Conservation (phyloP, 177 flowering plant species). For the Vitis hybrid region DNA sequence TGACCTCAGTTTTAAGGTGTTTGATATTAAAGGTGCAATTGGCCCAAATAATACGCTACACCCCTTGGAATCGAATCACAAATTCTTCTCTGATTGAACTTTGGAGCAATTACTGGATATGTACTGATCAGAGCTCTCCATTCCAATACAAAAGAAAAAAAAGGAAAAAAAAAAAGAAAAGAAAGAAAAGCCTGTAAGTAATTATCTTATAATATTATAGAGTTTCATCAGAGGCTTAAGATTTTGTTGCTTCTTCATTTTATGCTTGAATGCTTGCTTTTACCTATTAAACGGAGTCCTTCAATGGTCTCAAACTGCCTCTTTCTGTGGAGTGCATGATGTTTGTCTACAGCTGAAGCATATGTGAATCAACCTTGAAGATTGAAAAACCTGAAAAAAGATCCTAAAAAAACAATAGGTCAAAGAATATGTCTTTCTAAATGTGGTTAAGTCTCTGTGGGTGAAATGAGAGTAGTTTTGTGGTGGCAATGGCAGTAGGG, state of each 20-base stretch:
- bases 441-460: no score
- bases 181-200: conserved; percentile 15
- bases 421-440: no score
- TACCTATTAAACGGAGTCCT: neutral
- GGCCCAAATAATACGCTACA: conserved; percentile 45
- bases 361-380: no score
- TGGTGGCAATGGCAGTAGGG: no score
- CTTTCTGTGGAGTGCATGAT: no score
- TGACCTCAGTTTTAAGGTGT: conserved; percentile 28
- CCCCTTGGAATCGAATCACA: conserved; percentile 14
- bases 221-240: conserved; percentile 5
- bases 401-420: no score
- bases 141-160: neutral
- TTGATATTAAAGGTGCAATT: conserved; percentile 36
- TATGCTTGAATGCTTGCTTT: no score
- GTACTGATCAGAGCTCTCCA: neutral
- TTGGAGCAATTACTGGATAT: conserved; percentile 4
- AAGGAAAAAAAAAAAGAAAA: neutral
- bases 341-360: no score
- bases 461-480: no score
- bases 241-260: neutral
- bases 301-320: neutral
- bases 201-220: conserved; percentile 12
- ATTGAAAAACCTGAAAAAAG: no score
- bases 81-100: conserved; percentile 10